Conservation (phyloP, 208 protist genomes). For the Crithidia acanthocephali region DNA sequence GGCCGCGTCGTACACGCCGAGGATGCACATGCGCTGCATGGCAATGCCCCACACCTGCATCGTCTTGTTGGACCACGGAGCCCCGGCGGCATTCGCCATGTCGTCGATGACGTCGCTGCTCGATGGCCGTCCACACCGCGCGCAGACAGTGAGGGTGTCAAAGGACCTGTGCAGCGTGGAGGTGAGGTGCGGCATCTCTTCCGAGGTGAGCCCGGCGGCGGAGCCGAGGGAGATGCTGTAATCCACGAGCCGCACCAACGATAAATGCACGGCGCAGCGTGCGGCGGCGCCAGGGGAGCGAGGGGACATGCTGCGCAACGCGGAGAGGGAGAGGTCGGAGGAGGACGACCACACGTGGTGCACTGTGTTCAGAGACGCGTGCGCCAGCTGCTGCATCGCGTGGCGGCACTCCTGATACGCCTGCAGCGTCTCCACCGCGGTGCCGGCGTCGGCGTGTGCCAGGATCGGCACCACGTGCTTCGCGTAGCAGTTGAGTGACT, state of each 20-base stretch:
- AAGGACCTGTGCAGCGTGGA: neutral
- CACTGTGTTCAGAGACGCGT: neutral
- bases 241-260: neutral
- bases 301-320: neutral
- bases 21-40: conserved; percentile 2
- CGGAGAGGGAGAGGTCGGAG: neutral
- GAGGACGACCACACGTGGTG: conserved; percentile 7
- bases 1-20: conserved; percentile 8
- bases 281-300: too few species aligned
- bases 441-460: neutral
- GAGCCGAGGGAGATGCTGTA: neutral
- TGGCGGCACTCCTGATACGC: neutral
- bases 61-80: neutral
- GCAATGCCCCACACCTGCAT: neutral
- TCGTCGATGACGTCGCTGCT: too few species aligned
- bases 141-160: neutral
- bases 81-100: too few species aligned
- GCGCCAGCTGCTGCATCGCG: neutral
- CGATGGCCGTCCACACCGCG: neutral
- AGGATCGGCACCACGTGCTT: neutral
- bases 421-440: neutral
- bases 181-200: conserved; percentile 7
- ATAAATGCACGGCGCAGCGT: neutral
- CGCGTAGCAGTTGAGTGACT: neutral
- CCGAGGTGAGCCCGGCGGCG: conserved; percentile 3